phyloP scores from a whole-genome alignment of 192 early-diverging fungal genomes.

The Powellomyces hirtus region DNA sequence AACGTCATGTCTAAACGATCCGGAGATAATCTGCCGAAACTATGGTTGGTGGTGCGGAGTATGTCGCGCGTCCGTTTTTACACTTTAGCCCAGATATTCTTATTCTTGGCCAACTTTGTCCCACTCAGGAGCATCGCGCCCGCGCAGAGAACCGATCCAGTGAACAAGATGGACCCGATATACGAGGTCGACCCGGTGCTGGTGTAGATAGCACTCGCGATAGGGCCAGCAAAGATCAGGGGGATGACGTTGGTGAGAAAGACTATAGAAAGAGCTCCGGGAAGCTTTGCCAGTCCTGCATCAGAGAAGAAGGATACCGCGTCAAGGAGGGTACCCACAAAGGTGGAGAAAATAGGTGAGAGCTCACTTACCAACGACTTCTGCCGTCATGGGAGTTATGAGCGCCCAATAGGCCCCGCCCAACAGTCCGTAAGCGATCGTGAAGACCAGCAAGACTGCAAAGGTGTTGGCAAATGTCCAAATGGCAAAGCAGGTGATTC shows the following conservation, averaged over 20 bases:
- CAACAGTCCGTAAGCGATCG: constrained; percentile 45
- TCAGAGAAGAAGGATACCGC: not conserved
- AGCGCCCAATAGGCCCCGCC: constrained; percentile 47
- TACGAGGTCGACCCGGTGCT: not conserved
- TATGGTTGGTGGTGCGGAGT: no score
- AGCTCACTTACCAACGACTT: constrained; percentile 48
- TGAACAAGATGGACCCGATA: not conserved
- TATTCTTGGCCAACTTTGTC: constrained; percentile 3
- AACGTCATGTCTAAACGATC: no score
- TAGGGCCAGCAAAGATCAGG: constrained; percentile 2
- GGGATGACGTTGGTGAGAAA: not conserved
- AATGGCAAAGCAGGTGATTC: constrained; percentile 41
- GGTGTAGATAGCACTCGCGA: constrained; percentile 4
- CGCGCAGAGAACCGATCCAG: constrained; percentile 1
- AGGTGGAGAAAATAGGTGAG: no score
- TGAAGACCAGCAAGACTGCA: constrained; percentile 40
- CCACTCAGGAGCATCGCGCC: not conserved
- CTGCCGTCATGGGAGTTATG: constrained; percentile 45
- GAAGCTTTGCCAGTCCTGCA: not conserved
- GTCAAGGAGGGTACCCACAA: not conserved
- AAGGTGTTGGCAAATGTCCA: constrained; percentile 50
- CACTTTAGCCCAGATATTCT: not conserved
- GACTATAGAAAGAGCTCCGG: not conserved
- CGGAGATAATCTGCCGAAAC: no score
- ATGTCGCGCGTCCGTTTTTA: no score